phyloP scores from a whole-genome alignment of 2,329 filamentous ascomycete genomes.

The Parafenestella ontariensis region DNA sequence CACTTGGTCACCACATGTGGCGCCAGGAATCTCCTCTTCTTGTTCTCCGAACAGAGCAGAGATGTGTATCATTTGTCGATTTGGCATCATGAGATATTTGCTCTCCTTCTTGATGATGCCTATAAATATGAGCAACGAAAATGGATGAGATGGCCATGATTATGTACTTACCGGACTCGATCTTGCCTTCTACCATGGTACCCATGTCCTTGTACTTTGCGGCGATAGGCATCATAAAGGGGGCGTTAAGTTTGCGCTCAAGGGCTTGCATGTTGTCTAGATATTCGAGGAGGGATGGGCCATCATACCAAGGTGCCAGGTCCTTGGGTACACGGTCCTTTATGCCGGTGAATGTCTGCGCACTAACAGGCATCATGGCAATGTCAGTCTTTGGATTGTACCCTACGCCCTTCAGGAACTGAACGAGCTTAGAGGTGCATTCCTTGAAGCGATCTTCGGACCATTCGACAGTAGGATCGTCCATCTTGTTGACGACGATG shows the following conservation, averaged over 20 bases:
- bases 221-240: constrained; percentile 98
- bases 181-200: constrained; percentile 96
- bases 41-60: constrained; percentile 92
- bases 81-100: constrained; percentile 93
- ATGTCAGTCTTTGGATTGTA: constrained; percentile 95
- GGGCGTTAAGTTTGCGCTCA: constrained; percentile 94
- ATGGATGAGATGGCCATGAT: background rate
- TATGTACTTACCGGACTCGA: constrained; percentile 72
- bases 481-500: constrained; percentile 95
- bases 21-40: constrained; percentile 84
- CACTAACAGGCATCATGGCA: constrained; percentile 94
- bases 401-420: constrained; percentile 89
- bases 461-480: constrained; percentile 96
- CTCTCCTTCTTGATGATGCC: constrained; percentile 88
- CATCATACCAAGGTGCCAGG: constrained; percentile 81
- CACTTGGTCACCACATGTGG: constrained; percentile 93
- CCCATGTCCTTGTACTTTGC: constrained; percentile 98
- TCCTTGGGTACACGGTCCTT: constrained; percentile 81
- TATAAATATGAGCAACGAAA: constrained; percentile 1
- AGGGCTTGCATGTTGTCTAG: constrained; percentile 92
- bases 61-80: constrained; percentile 80
- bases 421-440: constrained; percentile 84
- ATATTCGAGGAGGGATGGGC: constrained; percentile 91
- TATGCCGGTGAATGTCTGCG: constrained; percentile 84
- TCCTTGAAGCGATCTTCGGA: constrained; percentile 91